Evolutionary conservation across 768 basidiomycete genomes (phyloP), one percentile per base, ranked within the genome.

Genomic region (Amanita rimosa): DNA sequence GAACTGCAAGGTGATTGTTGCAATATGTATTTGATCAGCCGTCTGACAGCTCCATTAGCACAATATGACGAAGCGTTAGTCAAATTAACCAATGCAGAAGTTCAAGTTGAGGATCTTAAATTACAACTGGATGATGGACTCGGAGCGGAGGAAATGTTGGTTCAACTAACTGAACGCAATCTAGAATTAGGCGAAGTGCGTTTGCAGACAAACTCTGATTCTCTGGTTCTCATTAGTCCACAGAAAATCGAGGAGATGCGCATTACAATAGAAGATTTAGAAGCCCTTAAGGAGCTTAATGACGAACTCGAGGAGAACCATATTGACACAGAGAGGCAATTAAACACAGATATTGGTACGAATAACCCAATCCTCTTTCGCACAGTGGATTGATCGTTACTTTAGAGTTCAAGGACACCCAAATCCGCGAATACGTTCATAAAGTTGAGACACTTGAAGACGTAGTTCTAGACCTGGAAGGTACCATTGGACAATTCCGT

Each of bases 211-310:
- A n/a, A 8, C 33, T 7, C 14, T 4, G 24, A 27, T n/a, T 9
- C 41, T 41, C 19, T 16, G 3, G 29, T 13, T 9, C 47, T 48
- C 29, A 53, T 41, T 19, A 14, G 42, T 27, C 33, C 19, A 4
- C 57, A 94, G 89, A 94, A 93, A 80, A 92, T 97, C 54, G 96
- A 98, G 62, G 93, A 97, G 65, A 94, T 97, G 87, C 79, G 91
- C 10, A 83, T 90, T 48, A 89, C 88, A 0, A 91, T 98, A 48
- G 95, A 98, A 62, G 96, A 99, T 58, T 79, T 97, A 3, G 96
- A 99, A 60, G 81, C 93, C 9, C 77, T 99, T 36, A 89, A 94
- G 60, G 96, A 98, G 58, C 83, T 99, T 42, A 91, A 85, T 49
- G 95, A 99, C 53, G 96, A 99, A 65, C 75, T 99, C 2, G 96